Evolutionary conservation across 345 rosid species (phyloP), one percentile per base, ranked within the genome.

Genomic region (Laguncularia racemosa): DNA sequence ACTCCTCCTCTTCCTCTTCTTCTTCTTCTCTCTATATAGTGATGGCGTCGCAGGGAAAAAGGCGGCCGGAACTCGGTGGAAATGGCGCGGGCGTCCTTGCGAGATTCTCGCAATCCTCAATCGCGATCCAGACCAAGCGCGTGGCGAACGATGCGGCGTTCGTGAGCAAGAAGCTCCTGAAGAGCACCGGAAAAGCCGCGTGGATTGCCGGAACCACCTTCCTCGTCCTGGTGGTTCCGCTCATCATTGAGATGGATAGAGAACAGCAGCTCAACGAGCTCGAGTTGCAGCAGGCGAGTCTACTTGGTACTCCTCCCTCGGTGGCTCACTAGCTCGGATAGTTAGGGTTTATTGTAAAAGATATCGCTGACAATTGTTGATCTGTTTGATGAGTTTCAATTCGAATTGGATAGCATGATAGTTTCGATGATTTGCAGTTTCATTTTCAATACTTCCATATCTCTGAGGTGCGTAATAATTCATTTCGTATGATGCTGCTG

Each of bases 171-270:
- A 87, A 80, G 73, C 88, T 90, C 67, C 75, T 90, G 46, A 69
- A 72, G 53, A 86, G 95, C 72, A 87, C 95, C 11, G 97, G 96
- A 12, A 84, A 82, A 75, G 97, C 95, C 10, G 90, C 90, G 16
- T 86, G 91, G 96, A 66, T 87, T 45, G 85, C 84, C 8, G 90
- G 97, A 3, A 84, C 97, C 23, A 84, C 91, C 20, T 66, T 83
- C 64, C 69, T 90, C 49, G 72, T 90, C 66, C 76, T 90, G 20
- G 80, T 70, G 12, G 81, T 89, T 2, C 97, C 97, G 6, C 73
- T 84, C 67, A 68, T 84, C 49, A 68, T 89, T 44, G 80, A 71
- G 75, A 76, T 75, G 86, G 90, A 81, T 45, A 76, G 88, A 52
- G 95, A 86, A 63, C 84, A 77, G 75, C 80, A 79, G 56, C 52